Evolutionary conservation across 2,329 filamentous ascomycete species (phyloP).

Genomic region (Trichophaea hybrida): DNA sequence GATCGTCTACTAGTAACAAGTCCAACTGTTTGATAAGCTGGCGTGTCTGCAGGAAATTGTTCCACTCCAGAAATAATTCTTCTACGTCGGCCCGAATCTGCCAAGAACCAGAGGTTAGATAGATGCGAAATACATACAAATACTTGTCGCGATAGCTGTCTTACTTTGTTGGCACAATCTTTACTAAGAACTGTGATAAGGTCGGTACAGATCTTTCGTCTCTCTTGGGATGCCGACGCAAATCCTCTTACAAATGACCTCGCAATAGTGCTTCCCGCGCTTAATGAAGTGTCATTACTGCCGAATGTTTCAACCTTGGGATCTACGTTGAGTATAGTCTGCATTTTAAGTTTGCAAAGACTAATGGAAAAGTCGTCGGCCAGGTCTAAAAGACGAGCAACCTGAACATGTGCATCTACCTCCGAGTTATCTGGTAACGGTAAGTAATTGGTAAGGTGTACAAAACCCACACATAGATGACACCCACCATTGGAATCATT

Average conservation of each 20-base stretch:
- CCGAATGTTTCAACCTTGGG: not conserved
- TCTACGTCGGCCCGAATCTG: conserved; percentile 24
- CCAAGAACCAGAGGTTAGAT: not conserved
- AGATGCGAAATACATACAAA: too few relatives aligned
- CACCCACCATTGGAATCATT: conserved; percentile 23
- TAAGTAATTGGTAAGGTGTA: not conserved
- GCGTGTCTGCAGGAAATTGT: conserved; percentile 21
- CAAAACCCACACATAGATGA: not conserved
- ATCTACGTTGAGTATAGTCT: conserved; percentile 25
- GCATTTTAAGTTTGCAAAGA: conserved; percentile 27
- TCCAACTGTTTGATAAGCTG: conserved; percentile 20
- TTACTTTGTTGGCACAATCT: conserved; percentile 15
- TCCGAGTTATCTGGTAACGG: conserved; percentile 15
- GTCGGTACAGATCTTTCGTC: conserved; percentile 25
- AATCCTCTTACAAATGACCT: conserved; percentile 25
- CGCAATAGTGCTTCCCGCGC: conserved; percentile 23
- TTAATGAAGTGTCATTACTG: conserved; percentile 6
- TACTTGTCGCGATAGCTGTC: not conserved
- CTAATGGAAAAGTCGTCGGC: conserved; percentile 27
- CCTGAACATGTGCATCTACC: conserved; percentile 27
- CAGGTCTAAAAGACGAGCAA: conserved; percentile 24
- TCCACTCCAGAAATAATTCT: conserved; percentile 23
- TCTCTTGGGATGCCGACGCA: conserved; percentile 24
- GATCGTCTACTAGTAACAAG: conserved; percentile 15
- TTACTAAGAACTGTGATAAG: conserved; percentile 25